Conservation (phyloP, 495 filamentous ascomycete genomes). For the Aspergillus sparsus region DNA sequence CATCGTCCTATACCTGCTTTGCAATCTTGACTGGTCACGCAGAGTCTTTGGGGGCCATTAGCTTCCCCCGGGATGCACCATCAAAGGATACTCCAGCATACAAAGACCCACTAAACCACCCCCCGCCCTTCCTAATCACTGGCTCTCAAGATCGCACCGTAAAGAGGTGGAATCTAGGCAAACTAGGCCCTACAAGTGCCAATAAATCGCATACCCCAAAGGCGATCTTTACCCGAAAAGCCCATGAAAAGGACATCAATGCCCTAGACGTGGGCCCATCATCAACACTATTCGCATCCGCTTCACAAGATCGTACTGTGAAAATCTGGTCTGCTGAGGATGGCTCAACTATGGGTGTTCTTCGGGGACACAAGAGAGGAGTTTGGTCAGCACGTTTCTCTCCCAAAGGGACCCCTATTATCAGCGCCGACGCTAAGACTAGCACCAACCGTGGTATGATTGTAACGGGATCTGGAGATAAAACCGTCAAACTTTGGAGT, state of each 20-base stretch:
- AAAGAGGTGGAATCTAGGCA: conserved; percentile 80
- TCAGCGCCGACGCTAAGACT: conserved; percentile 63
- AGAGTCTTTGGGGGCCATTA: conserved; percentile 90
- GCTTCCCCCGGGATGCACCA: conserved; percentile 69
- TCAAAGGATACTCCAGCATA: conserved; percentile 63
- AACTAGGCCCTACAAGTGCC: conserved; percentile 39
- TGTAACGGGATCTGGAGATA: conserved; percentile 89
- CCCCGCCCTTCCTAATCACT: conserved; percentile 81
- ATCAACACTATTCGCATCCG: conserved; percentile 80
- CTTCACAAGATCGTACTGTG: conserved; percentile 92
- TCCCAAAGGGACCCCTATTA: conserved; percentile 72
- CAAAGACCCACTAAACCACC: conserved; percentile 68
- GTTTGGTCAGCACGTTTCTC: conserved; percentile 94
- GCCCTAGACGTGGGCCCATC: conserved; percentile 76
- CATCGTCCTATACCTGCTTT: conserved; percentile 73
- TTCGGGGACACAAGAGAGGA: conserved; percentile 88
- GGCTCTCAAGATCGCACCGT: conserved; percentile 94
- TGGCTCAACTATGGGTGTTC: conserved; percentile 83
- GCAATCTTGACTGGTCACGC: conserved; percentile 86
- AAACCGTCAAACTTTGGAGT: conserved; percentile 95
- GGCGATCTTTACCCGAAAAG: conserved; percentile 81
- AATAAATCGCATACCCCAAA: conserved; percentile 46
- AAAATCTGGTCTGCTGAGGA: conserved; percentile 93
- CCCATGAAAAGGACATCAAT: conserved; percentile 99
- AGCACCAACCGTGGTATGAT: conserved; percentile 69